phyloP scores from a whole-genome alignment of 495 filamentous ascomycete genomes.

The Aspergillus olivimuriae region DNA sequence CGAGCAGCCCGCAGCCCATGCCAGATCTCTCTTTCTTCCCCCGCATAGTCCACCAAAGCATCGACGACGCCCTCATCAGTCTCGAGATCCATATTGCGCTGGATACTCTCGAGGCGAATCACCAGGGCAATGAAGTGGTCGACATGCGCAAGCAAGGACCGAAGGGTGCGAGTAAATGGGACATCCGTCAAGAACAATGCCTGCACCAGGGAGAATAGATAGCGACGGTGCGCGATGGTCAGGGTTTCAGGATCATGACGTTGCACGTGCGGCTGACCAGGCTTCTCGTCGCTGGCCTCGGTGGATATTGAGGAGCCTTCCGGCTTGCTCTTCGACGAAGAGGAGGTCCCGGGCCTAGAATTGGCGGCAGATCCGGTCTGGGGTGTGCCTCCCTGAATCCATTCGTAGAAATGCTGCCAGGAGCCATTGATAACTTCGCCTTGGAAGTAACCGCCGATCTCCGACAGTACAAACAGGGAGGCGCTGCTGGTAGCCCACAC shows the following conservation, averaged over 20 bases:
- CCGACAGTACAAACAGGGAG: conserved; percentile 79
- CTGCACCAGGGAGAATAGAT: conserved; percentile 59
- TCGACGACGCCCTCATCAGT: conserved; percentile 73
- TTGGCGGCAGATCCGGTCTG: conserved; percentile 13
- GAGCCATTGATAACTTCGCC: conserved; percentile 79
- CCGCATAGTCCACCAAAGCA: conserved; percentile 58
- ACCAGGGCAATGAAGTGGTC: conserved; percentile 75
- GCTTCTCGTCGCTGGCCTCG: conserved; percentile 4
- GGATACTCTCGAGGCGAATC: conserved; percentile 62
- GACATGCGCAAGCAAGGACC: conserved; percentile 61
- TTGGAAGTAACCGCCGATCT: conserved; percentile 80
- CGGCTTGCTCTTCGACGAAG: conserved; percentile 19
- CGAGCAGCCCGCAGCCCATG: conserved; percentile 43
- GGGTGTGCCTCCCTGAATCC: conserved; percentile 42
- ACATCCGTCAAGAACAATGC: conserved; percentile 65
- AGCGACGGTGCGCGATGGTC: conserved; percentile 67
- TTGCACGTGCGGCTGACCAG: conserved; percentile 25
- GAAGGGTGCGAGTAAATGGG: conserved; percentile 63
- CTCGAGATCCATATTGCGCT: conserved; percentile 68
- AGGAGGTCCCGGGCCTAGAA: conserved; percentile 36
- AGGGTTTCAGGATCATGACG: conserved; percentile 78
- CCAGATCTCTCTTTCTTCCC: conserved; percentile 60
- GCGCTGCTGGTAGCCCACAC: conserved; percentile 84
- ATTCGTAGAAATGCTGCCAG: conserved; percentile 55
- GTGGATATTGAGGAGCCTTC: conserved; percentile 1